phyloP scores from a whole-genome alignment of 1,284 basidiomycete species.

The Pseudozyma sp. region DNA sequence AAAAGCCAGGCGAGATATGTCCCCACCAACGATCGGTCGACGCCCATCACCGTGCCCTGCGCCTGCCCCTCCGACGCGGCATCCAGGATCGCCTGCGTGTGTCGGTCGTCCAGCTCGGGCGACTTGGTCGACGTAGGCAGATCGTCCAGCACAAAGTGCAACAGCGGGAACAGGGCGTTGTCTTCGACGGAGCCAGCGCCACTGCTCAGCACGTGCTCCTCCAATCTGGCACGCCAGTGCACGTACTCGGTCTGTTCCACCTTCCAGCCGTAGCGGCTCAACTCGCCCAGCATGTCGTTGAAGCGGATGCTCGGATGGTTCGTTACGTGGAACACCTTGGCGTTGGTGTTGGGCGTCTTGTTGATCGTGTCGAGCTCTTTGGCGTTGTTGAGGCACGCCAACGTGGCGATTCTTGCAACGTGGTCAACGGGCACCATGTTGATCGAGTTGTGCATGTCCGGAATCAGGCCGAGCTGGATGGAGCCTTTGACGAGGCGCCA shows the following conservation, averaged over 20 bases:
- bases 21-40: conserved; percentile 82
- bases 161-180: conserved; percentile 95
- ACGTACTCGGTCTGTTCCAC: conserved; percentile 87
- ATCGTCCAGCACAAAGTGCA: conserved; percentile 97
- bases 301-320: conserved; percentile 88
- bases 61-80: conserved; percentile 71
- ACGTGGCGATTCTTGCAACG: conserved; percentile 83
- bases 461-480: conserved; percentile 91
- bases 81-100: conserved; percentile 78
- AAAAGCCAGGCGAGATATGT: conserved; percentile 95
- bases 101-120: conserved; percentile 88
- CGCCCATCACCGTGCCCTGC: conserved; percentile 74
- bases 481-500: conserved; percentile 99
- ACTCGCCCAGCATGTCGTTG: conserved; percentile 84
- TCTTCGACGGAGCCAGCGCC: conserved; percentile 74
- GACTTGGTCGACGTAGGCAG: conserved; percentile 95
- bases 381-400: conserved; percentile 57
- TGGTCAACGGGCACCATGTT: conserved; percentile 99
- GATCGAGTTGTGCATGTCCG: conserved; percentile 97
- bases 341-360: conserved; percentile 73
- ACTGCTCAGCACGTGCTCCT: conserved; percentile 84
- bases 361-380: conserved; percentile 28
- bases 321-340: conserved; percentile 87
- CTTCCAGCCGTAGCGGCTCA: conserved; percentile 83
- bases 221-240: conserved; percentile 88